Conservation (phyloP, 495 filamentous ascomycete species). For the Podospora pseudocomata region DNA sequence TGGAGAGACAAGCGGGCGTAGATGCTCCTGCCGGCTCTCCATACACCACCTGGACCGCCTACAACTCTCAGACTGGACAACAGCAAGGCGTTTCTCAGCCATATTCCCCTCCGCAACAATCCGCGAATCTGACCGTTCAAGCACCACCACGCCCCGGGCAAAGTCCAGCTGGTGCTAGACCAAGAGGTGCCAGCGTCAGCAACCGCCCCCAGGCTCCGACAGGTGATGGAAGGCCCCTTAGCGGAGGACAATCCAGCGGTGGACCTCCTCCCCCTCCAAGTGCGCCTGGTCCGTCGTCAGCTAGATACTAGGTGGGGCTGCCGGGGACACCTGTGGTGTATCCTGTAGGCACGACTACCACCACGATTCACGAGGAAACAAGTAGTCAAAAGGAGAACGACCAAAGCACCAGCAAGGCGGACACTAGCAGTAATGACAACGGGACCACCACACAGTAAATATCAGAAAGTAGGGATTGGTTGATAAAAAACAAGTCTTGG, state of each 20-base stretch:
- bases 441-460: background rate
- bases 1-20: conserved; percentile 30
- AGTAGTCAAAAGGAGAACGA: background rate
- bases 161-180: conserved; percentile 18
- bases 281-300: conserved; percentile 15
- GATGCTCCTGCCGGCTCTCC: conserved; percentile 23
- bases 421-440: background rate
- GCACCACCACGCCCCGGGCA: background rate
- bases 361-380: conserved; percentile 4
- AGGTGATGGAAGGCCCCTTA: background rate
- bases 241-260: background rate
- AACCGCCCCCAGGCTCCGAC: conserved; percentile 5
- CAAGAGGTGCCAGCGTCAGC: conserved; percentile 28
- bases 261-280: conserved; percentile 4
- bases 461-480: background rate
- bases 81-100: conserved; percentile 11
- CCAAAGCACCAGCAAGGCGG: background rate
- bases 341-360: conserved; percentile 2
- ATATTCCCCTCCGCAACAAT: background rate
- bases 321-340: background rate
- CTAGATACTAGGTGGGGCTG: conserved; percentile 13
- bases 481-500: background rate
- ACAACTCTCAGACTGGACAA: conserved; percentile 4
- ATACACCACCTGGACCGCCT: conserved; percentile 22
- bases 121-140: conserved; percentile 14